These are phyloP conservation scores for Rhizomucor miehei DNA, from an alignment of 371 early-diverging fungal genomes.

Conservation along the genomic window DNA sequence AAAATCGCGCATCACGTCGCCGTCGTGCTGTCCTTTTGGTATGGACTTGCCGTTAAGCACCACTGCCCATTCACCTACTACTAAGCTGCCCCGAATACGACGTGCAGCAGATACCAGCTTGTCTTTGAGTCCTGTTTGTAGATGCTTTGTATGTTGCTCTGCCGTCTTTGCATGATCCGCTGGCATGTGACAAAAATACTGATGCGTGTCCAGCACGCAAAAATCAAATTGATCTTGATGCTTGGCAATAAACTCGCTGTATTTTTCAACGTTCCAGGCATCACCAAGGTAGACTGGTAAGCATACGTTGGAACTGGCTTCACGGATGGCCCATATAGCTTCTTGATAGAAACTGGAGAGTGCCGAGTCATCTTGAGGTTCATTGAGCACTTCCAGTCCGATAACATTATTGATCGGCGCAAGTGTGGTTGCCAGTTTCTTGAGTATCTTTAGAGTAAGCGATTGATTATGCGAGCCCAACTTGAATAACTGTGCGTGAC, in stretches of 20 bases:
- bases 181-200: slow-evolving; percentile 27
- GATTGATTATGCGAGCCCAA: slow-evolving; percentile 10
- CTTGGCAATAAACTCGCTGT: slow-evolving; percentile 13
- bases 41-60: slow-evolving; percentile 23
- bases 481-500: slow-evolving; percentile 17
- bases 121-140: slow-evolving; percentile 9
- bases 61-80: slow-evolving; percentile 31
- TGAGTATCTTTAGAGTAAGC: slow-evolving; percentile 12
- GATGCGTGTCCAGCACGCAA: slow-evolving; percentile 28
- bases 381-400: slow-evolving; percentile 26
- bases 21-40: slow-evolving; percentile 15
- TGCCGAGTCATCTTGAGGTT: slow-evolving; percentile 19
- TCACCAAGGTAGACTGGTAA: slow-evolving; percentile 29
- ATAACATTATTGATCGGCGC: slow-evolving; percentile 31
- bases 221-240: slow-evolving; percentile 12
- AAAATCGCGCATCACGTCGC: slow-evolving; percentile 19
- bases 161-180: slow-evolving; percentile 21
- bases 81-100: slow-evolving; percentile 19
- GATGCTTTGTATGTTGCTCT: slow-evolving; percentile 14
- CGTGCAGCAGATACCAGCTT: slow-evolving; percentile 1
- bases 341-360: slow-evolving; percentile 16
- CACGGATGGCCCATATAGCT: slow-evolving; percentile 12
- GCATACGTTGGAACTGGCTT: slow-evolving; percentile 8
- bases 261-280: slow-evolving; percentile 22
- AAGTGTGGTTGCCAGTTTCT: slow-evolving; percentile 10